Base-by-base conservation (phyloP, 148 eudicot genomes). In the Camellia sinensis region DNA sequence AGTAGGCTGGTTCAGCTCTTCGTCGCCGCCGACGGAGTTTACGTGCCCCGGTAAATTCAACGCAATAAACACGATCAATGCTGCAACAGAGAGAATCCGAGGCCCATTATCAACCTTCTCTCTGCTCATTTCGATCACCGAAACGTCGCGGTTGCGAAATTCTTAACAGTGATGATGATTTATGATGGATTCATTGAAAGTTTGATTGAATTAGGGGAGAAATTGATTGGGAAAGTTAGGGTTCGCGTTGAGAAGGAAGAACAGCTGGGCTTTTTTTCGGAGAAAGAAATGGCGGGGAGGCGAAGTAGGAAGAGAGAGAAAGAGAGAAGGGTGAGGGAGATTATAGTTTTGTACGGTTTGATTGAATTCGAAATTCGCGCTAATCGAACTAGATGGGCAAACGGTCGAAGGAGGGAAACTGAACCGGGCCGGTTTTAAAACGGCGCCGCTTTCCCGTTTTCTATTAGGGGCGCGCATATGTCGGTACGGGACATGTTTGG, bases 221-320 rank as follows among this genome's bases (percentile, higher is more conserved):
- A 81, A 70, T 37, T 12, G 14, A 29, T 48, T 10, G 61, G 21
- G 5, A 12, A 52, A 48, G 45, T 57, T 66, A 29, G 52, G 67
- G 52, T 46, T 61, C 59, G 15, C 61, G 62, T 5, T 14, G 54
- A 70, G 59, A 67, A 46, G 74, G 59, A 67, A 46, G 75, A 66
- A 48, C 65, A 64, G 78, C 6, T 22, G 46, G 44, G 3, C n/a
- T 65, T 63, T 77, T 80, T 52, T 13, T 68, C 64, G 78, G 75
- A 73, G 65, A 79, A 85, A 82, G 90, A 79, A 82, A 86, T 80
- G 87, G 88, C 67, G 83, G 80, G 83, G 85, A 86, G 88, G 52
- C 61, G 82, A 84, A 74, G 74, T 83, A 85, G 87, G 86, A 67
- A 53, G 48, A 67, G 81, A 56, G 52, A 52, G 21, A 59, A 15